phyloP scores from a whole-genome alignment of 192 early-diverging fungal species.

The Geranomyces michiganensis region DNA sequence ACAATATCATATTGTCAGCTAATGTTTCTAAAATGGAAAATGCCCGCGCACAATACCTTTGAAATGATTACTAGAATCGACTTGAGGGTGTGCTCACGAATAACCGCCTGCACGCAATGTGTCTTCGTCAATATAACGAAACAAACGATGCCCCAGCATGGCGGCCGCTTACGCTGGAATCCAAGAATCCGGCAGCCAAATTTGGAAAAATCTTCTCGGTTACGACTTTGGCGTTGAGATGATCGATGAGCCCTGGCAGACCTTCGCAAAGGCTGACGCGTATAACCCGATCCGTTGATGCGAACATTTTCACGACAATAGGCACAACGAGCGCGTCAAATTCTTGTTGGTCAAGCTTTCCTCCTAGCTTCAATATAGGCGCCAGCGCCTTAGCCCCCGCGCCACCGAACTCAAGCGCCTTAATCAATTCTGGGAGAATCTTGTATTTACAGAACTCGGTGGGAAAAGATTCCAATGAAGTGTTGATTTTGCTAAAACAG shows the following conservation, averaged over 20 bases:
- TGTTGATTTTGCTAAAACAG: conserved; percentile 65
- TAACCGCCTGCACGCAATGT: conserved; percentile 58
- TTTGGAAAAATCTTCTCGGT: conserved; percentile 86
- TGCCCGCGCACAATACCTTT: neutral
- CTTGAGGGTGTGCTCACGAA: conserved; percentile 91
- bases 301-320: conserved; percentile 82
- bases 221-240: conserved; percentile 68
- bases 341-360: conserved; percentile 62
- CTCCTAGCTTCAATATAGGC: conserved; percentile 85
- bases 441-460: conserved; percentile 86
- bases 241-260: conserved; percentile 69
- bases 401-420: conserved; percentile 58
- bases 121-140: no score
- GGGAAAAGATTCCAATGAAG: conserved; percentile 76
- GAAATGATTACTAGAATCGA: conserved; percentile 59
- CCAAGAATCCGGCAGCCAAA: conserved; percentile 84
- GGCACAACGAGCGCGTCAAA: conserved; percentile 73
- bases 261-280: conserved; percentile 85
- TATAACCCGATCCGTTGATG: conserved; percentile 82
- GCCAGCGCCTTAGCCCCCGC: conserved; percentile 50
- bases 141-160: neutral
- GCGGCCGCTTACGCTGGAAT: conserved; percentile 64
- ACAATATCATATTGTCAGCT: neutral
- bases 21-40: no score
- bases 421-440: conserved; percentile 88